phyloP scores from a whole-genome alignment of 1,139 yeast genomes.

The Scheffersomyces illinoinensis region DNA sequence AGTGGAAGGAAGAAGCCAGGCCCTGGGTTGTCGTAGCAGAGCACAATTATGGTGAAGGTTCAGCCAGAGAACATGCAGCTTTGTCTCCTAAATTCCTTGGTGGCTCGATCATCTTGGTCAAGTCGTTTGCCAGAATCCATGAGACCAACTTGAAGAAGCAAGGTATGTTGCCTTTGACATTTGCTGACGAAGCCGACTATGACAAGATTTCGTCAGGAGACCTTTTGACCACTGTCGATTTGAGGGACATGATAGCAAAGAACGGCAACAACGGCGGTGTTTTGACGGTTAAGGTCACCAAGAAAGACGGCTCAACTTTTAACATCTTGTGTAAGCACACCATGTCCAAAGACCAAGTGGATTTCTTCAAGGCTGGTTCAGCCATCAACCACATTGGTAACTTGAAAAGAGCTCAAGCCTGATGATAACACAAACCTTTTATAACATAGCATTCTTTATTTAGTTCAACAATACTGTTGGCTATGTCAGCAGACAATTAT shows the following conservation, averaged over 20 bases:
- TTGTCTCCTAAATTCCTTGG: slow-evolving; percentile 92
- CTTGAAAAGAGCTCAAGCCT: slow-evolving; percentile 35
- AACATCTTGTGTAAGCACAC: slow-evolving; percentile 84
- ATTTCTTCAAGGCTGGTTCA: slow-evolving; percentile 95
- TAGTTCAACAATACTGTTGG: not conserved
- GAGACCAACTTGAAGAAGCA: slow-evolving; percentile 64
- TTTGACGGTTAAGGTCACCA: slow-evolving; percentile 69
- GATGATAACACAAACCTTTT: not conserved
- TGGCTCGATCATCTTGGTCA: slow-evolving; percentile 83
- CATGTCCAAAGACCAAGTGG: slow-evolving; percentile 94
- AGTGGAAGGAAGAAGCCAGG: slow-evolving; percentile 81
- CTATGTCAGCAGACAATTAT: not conserved
- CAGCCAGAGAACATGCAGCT: slow-evolving; percentile 99
- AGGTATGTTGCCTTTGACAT: slow-evolving; percentile 93
- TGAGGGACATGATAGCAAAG: slow-evolving; percentile 75
- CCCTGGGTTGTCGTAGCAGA: slow-evolving; percentile 98
- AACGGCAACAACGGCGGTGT: slow-evolving; percentile 87
- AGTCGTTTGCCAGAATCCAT: slow-evolving; percentile 92
- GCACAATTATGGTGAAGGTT: slow-evolving; percentile 98
- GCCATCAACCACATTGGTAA: slow-evolving; percentile 93
- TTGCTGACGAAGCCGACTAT: slow-evolving; percentile 86
- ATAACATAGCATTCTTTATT: slow-evolving; percentile 1
- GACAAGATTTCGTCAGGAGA: slow-evolving; percentile 80
- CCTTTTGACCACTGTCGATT: slow-evolving; percentile 71
- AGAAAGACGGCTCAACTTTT: slow-evolving; percentile 69